Evolutionary conservation across 345 rosid species (phyloP).

Genomic region (Physaria fendleri): DNA sequence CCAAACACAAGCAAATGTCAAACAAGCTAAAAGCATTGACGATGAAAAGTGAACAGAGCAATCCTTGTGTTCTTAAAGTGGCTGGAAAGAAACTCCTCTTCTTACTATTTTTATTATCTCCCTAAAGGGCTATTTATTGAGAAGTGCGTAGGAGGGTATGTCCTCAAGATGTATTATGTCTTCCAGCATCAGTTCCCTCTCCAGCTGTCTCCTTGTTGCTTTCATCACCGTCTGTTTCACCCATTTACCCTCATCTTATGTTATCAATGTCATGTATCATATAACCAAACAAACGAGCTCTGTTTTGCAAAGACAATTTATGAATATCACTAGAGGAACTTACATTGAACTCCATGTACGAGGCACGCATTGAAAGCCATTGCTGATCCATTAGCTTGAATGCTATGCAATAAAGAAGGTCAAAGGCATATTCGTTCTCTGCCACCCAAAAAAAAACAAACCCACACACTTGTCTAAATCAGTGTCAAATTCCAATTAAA

Average conservation of each 20-base stretch:
- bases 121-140: conserved; percentile 28
- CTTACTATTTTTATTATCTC: background rate
- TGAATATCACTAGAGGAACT: background rate
- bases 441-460: conserved; percentile 11
- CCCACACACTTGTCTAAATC: background rate
- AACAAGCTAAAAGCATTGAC: background rate
- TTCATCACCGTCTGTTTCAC: conserved; percentile 66
- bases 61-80: conserved; percentile 14
- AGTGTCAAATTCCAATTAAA: background rate
- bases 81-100: conserved; percentile 20
- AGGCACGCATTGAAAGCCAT: conserved; percentile 96
- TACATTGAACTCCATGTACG: conserved; percentile 99
- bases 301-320: background rate
- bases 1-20: conserved; percentile 8
- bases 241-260: background rate
- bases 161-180: conserved; percentile 71
- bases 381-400: conserved; percentile 96
- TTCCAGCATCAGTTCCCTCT: conserved; percentile 83
- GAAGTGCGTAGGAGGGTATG: conserved; percentile 71
- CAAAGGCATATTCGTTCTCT: conserved; percentile 93
- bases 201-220: conserved; percentile 80
- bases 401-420: conserved; percentile 88
- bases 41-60: conserved; percentile 5
- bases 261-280: too few species aligned
- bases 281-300: background rate